phyloP scores from a whole-genome alignment of 441 rosid species.

The Populus hybrid region DNA sequence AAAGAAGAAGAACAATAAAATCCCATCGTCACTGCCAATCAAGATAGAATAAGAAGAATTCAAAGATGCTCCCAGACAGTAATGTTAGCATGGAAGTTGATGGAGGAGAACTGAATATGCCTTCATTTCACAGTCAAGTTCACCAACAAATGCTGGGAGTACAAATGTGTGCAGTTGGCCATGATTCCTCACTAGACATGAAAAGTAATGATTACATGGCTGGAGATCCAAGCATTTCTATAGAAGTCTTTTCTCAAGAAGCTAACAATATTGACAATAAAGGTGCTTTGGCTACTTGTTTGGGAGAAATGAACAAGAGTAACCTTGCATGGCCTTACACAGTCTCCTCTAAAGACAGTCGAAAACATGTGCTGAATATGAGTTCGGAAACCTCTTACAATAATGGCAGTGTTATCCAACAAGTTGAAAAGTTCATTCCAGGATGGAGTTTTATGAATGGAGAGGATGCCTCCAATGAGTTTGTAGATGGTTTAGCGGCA shows the following conservation, averaged over 20 bases:
- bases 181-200: too few relatives aligned
- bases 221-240: slow-evolving; percentile 9
- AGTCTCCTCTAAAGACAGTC: slow-evolving; percentile 18
- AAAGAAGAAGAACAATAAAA: slow-evolving; percentile 20
- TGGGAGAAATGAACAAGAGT: slow-evolving; percentile 13
- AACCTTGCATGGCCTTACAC: slow-evolving; percentile 22
- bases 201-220: neutral
- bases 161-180: slow-evolving; percentile 5
- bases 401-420: slow-evolving; percentile 22
- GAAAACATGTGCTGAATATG: slow-evolving; percentile 1
- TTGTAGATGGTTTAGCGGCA: slow-evolving; percentile 19
- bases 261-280: slow-evolving; percentile 12
- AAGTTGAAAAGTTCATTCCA: slow-evolving; percentile 22
- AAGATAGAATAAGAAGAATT: slow-evolving; percentile 20
- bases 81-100: neutral
- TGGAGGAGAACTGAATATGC: slow-evolving; percentile 16
- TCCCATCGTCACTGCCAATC: slow-evolving; percentile 11
- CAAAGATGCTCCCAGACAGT: too few relatives aligned
- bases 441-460: slow-evolving; percentile 35
- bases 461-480: slow-evolving; percentile 29
- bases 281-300: slow-evolving; percentile 12
- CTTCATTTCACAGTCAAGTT: slow-evolving; percentile 26
- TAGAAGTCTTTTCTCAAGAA: slow-evolving; percentile 15
- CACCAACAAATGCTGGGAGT: slow-evolving; percentile 15
- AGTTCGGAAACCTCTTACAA: slow-evolving; percentile 19